Conservation (phyloP, 345 rosid species). For the Pseudoturritis turrita region DNA sequence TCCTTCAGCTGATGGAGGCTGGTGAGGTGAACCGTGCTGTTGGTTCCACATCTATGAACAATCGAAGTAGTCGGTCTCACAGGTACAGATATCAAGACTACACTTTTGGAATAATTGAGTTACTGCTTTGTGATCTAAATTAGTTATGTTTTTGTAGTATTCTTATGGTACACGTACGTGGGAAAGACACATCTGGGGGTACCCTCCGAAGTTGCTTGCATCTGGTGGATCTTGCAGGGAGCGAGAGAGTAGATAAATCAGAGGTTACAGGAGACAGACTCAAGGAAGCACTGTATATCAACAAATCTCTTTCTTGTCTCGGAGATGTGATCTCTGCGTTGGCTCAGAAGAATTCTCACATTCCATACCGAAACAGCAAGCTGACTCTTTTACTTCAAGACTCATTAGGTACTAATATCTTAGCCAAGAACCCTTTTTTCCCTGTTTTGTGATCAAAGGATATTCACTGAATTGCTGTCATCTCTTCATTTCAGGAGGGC, state of each 20-base stretch:
- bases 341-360: conserved; percentile 81
- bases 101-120: neutral
- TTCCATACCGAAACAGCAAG: conserved; percentile 98
- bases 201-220: conserved; percentile 77
- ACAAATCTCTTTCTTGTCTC: conserved; percentile 88
- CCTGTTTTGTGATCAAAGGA: neutral
- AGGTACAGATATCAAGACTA: conserved; percentile 41
- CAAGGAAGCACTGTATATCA: conserved; percentile 87
- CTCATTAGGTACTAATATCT: conserved; percentile 56
- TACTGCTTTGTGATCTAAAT: neutral
- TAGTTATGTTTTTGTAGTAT: conserved; percentile 44
- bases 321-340: conserved; percentile 92
- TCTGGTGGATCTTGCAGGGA: conserved; percentile 96
- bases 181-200: conserved; percentile 67
- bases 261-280: conserved; percentile 94
- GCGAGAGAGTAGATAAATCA: conserved; percentile 91
- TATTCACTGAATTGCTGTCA: neutral
- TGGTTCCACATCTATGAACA: conserved; percentile 77
- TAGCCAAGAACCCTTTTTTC: neutral
- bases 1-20: conserved; percentile 70
- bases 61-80: conserved; percentile 88
- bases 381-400: conserved; percentile 92
- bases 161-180: conserved; percentile 76
- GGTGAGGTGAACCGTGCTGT: conserved; percentile 88
- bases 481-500: conserved; percentile 52